Evolutionary conservation across 129 eudicot species (phyloP).

Genomic region (Escallonia rubra): DNA sequence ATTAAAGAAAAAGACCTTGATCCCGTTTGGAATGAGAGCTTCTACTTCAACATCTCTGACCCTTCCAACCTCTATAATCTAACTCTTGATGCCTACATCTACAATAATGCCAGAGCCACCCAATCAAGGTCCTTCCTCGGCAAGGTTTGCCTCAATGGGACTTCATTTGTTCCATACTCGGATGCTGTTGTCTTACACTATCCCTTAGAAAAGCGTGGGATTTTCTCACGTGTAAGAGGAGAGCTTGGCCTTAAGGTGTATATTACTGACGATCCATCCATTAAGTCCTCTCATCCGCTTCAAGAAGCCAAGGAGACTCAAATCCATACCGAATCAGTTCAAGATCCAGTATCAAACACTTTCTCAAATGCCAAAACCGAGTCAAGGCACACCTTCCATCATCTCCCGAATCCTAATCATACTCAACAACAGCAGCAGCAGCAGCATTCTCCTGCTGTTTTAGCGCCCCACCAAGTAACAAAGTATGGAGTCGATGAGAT

Average conservation of each 20-base stretch:
- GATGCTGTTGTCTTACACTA: slow-evolving; percentile 87
- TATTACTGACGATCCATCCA: slow-evolving; percentile 71
- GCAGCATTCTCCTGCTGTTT: slow-evolving; percentile 25
- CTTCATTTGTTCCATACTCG: slow-evolving; percentile 89
- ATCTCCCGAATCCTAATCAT: slow-evolving; percentile 66
- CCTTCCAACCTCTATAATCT: slow-evolving; percentile 64
- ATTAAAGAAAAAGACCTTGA: slow-evolving; percentile 85
- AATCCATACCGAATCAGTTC: slow-evolving; percentile 16
- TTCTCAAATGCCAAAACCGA: slow-evolving; percentile 32
- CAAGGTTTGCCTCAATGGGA: slow-evolving; percentile 72
- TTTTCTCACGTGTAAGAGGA: slow-evolving; percentile 89
- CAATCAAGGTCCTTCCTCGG: slow-evolving; percentile 75
- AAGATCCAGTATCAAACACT: slow-evolving; percentile 18
- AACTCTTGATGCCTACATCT: slow-evolving; percentile 72
- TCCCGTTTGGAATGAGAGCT: slow-evolving; percentile 94
- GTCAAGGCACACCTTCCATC: slow-evolving; percentile 72
- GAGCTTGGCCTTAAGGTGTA: slow-evolving; percentile 92
- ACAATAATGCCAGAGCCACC: slow-evolving; percentile 53
- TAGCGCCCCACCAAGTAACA: slow-evolving; percentile 34
- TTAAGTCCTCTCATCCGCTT: slow-evolving; percentile 67
- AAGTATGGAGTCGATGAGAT: slow-evolving; percentile 58
- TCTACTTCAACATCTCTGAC: slow-evolving; percentile 90
- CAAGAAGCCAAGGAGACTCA: slow-evolving; percentile 35
- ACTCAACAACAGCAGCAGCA: slow-evolving; percentile 26
- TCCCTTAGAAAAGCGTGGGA: slow-evolving; percentile 83